Conservation (phyloP, 345 rosid species). For the Citrus maxima region DNA sequence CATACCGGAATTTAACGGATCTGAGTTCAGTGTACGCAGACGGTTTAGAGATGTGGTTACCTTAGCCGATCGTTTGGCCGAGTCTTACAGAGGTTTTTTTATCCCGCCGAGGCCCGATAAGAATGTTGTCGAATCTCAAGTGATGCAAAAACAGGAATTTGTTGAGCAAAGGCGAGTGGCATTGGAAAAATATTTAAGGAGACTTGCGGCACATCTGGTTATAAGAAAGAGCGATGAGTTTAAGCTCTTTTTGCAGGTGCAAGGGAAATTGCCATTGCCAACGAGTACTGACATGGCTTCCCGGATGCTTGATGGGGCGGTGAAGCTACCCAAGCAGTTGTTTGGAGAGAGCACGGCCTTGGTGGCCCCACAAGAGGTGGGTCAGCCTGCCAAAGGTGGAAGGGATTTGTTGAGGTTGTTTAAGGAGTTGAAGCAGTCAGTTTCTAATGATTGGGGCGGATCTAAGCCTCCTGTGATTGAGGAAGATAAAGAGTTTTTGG, state of each 20-base stretch:
- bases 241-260: conserved; percentile 72
- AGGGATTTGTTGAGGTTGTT: conserved; percentile 85
- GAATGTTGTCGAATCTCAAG: conserved; percentile 91
- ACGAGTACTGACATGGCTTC: conserved; percentile 81
- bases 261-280: conserved; percentile 67
- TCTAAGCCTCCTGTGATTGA: conserved; percentile 74
- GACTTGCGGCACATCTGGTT: conserved; percentile 69
- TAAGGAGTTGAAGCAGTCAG: conserved; percentile 85
- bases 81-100: conserved; percentile 77
- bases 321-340: conserved; percentile 81
- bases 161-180: conserved; percentile 92
- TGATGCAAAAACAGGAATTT: conserved; percentile 97
- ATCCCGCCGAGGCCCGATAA: conserved; percentile 94
- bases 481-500: conserved; percentile 90
- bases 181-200: conserved; percentile 78
- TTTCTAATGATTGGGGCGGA: conserved; percentile 88
- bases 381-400: conserved; percentile 87
- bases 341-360: conserved; percentile 59
- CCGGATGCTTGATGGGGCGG: conserved; percentile 91
- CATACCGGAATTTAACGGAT: conserved; percentile 54
- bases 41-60: conserved; percentile 86
- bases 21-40: conserved; percentile 76
- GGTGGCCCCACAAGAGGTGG: conserved; percentile 71
- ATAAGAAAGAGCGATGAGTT: conserved; percentile 80
- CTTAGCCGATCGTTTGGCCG: conserved; percentile 73